Conservation (phyloP, 495 filamentous ascomycete genomes). For the Penicillium herquei region DNA sequence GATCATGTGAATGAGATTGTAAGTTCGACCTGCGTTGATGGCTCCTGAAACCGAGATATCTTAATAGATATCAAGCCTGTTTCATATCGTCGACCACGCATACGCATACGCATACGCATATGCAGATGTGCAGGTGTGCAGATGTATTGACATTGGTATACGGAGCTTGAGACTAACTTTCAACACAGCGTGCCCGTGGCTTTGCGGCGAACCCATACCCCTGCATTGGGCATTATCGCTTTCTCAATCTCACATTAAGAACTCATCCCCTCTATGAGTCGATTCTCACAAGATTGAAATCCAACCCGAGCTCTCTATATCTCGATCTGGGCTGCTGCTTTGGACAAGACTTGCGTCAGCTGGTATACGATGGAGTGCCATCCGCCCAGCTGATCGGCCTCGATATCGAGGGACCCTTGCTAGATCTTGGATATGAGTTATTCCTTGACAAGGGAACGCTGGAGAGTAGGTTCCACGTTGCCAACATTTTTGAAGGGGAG, state of each 20-base stretch:
- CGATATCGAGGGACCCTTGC: conserved; percentile 44
- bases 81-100: too few species aligned
- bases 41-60: too few species aligned
- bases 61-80: too few species aligned
- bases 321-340: conserved; percentile 48
- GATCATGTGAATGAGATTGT: too few species aligned
- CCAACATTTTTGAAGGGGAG: conserved; percentile 28
- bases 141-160: too few species aligned
- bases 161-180: too few species aligned
- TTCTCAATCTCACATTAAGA: conserved; percentile 38
- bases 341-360: conserved; percentile 43
- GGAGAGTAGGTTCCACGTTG: conserved; percentile 21
- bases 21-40: too few species aligned
- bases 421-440: conserved; percentile 49
- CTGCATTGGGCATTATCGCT: conserved; percentile 47
- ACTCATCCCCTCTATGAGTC: conserved; percentile 25
- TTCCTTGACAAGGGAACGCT: conserved; percentile 42
- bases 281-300: conserved; percentile 28
- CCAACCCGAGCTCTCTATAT: conserved; percentile 18
- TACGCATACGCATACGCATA: too few species aligned
- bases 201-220: conserved; percentile 28
- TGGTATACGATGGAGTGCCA: conserved; percentile 44
- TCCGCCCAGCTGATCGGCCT: conserved; percentile 40
- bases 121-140: too few species aligned
- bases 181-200: conserved; percentile 5